Evolutionary conservation across 73 alveolate species (phyloP).

Genomic region (Paramecium tetraurelia): DNA sequence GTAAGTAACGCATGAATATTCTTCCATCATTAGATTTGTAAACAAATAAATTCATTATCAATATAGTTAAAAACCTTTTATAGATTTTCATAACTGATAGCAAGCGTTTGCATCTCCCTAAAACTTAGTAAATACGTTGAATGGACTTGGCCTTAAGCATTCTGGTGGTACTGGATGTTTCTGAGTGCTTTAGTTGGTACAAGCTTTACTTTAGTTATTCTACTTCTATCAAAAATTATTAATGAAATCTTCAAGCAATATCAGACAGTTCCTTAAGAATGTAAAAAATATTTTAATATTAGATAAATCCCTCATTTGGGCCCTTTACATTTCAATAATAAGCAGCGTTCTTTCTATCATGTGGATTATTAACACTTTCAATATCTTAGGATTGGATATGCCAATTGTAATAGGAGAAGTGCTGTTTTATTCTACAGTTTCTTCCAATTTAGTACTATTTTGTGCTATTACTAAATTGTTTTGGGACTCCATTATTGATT

Average conservation of each 20-base stretch:
- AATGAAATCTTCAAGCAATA: background rate
- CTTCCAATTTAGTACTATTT: background rate
- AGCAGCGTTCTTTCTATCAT: background rate
- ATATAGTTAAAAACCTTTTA: background rate
- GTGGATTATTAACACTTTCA: constrained; percentile 32
- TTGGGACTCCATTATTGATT: background rate
- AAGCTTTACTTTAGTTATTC: background rate
- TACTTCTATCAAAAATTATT: background rate
- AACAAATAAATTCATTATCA: background rate
- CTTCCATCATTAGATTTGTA: background rate
- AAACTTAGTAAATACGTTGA: background rate
- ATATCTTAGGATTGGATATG: background rate
- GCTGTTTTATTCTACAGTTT: background rate
- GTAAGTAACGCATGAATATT: background rate
- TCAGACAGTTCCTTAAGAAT: background rate
- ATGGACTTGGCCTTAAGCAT: constrained; percentile 33
- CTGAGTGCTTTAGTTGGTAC: background rate
- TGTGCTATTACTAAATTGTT: background rate
- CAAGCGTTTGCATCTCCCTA: background rate
- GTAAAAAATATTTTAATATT: background rate
- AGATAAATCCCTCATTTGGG: background rate
- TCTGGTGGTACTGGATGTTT: constrained; percentile 55
- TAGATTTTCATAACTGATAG: background rate
- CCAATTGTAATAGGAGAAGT: background rate
- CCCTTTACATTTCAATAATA: background rate